phyloP scores from a whole-genome alignment of 2,329 filamentous ascomycete genomes.

The Claviceps sp. region DNA sequence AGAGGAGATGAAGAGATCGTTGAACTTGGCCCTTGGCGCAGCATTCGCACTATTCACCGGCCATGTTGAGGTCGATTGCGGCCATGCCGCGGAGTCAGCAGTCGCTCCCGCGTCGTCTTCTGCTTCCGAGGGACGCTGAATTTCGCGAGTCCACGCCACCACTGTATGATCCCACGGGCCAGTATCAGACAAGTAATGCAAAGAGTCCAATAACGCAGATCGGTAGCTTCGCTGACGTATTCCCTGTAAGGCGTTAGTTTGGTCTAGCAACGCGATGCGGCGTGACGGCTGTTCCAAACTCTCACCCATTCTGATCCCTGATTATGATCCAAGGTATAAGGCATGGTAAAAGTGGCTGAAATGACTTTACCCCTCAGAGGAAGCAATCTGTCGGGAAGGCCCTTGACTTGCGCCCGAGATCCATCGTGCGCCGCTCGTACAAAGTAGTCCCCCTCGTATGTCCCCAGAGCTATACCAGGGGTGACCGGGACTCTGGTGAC shows the following conservation, averaged over 20 bases:
- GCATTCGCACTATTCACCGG: not conserved
- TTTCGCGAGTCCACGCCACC: slow-evolving; percentile 89
- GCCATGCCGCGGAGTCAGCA: not conserved
- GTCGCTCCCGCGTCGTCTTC: not conserved
- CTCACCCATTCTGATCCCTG: slow-evolving; percentile 2
- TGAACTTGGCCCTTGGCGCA: not conserved
- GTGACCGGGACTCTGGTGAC: slow-evolving; percentile 4
- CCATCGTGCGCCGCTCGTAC: not conserved
- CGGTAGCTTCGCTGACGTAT: slow-evolving; percentile 52
- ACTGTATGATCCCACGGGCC: slow-evolving; percentile 81
- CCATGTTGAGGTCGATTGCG: slow-evolving; percentile 1
- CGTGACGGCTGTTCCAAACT: not conserved
- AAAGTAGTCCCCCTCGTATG: slow-evolving; percentile 5
- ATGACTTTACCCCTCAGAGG: not conserved
- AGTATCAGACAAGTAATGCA: slow-evolving; percentile 70
- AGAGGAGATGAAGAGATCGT: slow-evolving; percentile 29
- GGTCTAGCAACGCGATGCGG: not conserved
- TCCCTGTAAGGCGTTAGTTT: not conserved
- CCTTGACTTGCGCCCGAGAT: not conserved
- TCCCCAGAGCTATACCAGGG: slow-evolving; percentile 4
- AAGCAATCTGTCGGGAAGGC: not conserved
- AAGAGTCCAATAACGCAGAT: slow-evolving; percentile 82
- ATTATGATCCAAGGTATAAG: slow-evolving; percentile 1
- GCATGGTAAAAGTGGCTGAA: slow-evolving; percentile 4
- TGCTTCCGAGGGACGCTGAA: slow-evolving; percentile 26